These are phyloP conservation scores for Herpotrichia juniperi DNA, from an alignment of 2,329 filamentous ascomycete genomes.

Conservation along the genomic window DNA sequence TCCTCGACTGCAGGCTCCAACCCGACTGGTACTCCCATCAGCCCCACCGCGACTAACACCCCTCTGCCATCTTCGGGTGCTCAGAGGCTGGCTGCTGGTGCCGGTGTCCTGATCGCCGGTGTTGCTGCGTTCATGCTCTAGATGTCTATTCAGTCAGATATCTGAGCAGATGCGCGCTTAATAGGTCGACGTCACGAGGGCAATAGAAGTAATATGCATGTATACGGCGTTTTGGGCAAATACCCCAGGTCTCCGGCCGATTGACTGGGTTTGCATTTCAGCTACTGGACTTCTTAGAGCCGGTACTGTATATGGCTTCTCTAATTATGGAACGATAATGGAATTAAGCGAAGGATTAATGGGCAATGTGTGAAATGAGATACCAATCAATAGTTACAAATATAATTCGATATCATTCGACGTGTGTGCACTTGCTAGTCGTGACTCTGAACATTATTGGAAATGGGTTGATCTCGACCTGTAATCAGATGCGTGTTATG, in stretches of 20 bases:
- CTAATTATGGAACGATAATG: slow-evolving; percentile 1
- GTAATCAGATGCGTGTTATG: no score
- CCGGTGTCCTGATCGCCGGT: slow-evolving; percentile 28
- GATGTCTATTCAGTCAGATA: slow-evolving; percentile 6
- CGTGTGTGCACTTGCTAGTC: no score
- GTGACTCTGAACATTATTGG: no score
- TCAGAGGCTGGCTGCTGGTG: slow-evolving; percentile 27
- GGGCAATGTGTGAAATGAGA: neutral
- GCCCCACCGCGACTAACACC: slow-evolving; percentile 16
- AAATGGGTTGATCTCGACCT: no score
- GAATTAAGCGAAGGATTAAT: neutral
- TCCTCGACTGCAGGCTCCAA: slow-evolving; percentile 18
- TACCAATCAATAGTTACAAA: neutral
- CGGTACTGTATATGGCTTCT: neutral
- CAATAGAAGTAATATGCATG: neutral
- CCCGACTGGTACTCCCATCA: slow-evolving; percentile 11
- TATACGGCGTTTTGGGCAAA: neutral
- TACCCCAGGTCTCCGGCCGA: neutral
- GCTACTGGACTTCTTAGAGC: neutral
- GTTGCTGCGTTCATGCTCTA: slow-evolving; percentile 34
- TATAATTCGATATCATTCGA: neutral
- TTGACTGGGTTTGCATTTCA: neutral
- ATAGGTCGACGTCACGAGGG: neutral
- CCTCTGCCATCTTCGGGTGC: slow-evolving; percentile 21
- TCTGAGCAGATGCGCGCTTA: neutral